Base-by-base conservation (phyloP, 169 alveolate species). In the Plasmodium blacklocki region DNA sequence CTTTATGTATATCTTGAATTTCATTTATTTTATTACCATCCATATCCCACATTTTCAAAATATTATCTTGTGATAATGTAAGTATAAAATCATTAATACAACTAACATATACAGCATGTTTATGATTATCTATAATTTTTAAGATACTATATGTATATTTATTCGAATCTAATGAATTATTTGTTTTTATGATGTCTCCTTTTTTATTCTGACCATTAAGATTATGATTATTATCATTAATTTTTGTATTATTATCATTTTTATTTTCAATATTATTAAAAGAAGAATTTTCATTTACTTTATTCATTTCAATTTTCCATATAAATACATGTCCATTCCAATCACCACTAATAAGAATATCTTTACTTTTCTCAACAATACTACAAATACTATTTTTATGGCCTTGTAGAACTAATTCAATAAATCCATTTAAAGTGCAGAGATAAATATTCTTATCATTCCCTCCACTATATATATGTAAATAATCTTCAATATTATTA, bases 401-500 rank as follows among this genome's bases (percentile, higher is more conserved):
- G 8, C 89, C 89, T 76, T 76, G 78, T 39, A 76, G 56, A 39
- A 76, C 74, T 26, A 76, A 50, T 76, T 63, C 89, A 5, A 76
- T 76, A 58, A 47, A 66, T 3, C 89, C 89, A 64, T 76, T 76
- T 19, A 76, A 70, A 21, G 49, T 64, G 15, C 29, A 76, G 7
- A 76, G 70, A 56, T 76, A 76, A 18, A 76, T 56, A 12, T 70
- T 68, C 21, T 45, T 21, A 50, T 76, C 89, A 29, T 59, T 64
- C 9, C 89, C 89, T 76, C 89, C 89, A 58, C 89, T 76, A 43
- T 76, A 76, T 19, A 76, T 54, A 66, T 76, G 39, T 76, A 76
- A 64, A 15, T 76, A 68, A 52, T 52, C 21, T 15, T 52, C 62
- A 39, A 39, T 39, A 5, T 39, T 6, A 9, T 5, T 52, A 52